Evolutionary conservation across 805 yeast genomes (phyloP), one percentile per base, ranked within the genome.

Genomic region (Pichia gijzeniarum): DNA sequence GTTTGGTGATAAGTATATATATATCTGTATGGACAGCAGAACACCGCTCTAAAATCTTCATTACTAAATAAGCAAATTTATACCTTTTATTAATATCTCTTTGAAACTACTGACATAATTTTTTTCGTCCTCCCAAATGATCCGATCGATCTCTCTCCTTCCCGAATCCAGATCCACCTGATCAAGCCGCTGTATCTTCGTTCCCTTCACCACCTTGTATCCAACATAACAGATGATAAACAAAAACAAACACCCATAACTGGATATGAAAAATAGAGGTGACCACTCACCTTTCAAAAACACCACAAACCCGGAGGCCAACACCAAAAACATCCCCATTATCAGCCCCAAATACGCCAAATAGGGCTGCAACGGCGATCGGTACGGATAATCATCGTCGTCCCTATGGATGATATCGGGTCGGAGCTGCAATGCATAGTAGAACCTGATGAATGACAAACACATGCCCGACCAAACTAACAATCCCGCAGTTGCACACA

Each of bases 151-250:
- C 59, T 87, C 95, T 41, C 93, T 72, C 55, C 95, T 69, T 2
- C 95, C 95, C 0, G 87, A 75, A 61, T 88, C 95, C 59, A 84
- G 73, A 61, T 88, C 95, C 48, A 87, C 60, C 38, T 85, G 82
- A 53, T 84, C 90, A 38, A 85, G 64, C 41, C 85, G 73, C 43
- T 79, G 85, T 10, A 82, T 67, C 51, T 78, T 74, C 1, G 90
- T 80, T 9, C 86, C 77, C 48, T 79, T 74, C 14, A 79, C 57
- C 0, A 79, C 35, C 56, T 79, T 80, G 62, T 82, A 75, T 5
- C 68, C 64, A 31, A 70, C 13, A 53, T 74, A 77, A 32, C 76
- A 70, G 2, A 67, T 44, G 0, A 63, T 59, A 54, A 75, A 73
- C 8, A 75, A 52, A 20, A 77, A 64, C 40, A 73, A 53, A 3